Conservation (phyloP, 2,329 filamentous ascomycete species). For the Fusarium lateritium region DNA sequence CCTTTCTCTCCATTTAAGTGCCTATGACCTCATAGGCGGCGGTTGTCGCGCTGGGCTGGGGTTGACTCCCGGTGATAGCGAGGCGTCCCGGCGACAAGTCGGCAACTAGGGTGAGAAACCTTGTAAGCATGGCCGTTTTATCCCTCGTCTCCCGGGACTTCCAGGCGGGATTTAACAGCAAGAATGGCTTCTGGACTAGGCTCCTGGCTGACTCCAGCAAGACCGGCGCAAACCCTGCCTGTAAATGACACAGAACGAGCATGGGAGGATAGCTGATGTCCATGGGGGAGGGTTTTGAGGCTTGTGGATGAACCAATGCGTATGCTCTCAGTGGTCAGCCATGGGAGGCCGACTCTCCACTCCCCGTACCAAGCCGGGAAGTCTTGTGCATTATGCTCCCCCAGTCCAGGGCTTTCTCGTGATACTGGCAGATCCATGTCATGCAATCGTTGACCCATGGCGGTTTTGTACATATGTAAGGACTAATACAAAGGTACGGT, state of each 20-base stretch:
- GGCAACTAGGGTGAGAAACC: conserved; percentile 42
- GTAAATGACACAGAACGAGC: conserved; percentile 7
- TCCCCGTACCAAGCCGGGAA: conserved; percentile 12
- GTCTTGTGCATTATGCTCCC: conserved; percentile 10
- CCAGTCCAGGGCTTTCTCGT: conserved; percentile 20
- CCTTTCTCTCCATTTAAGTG: conserved; percentile 2
- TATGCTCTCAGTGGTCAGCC: conserved; percentile 41
- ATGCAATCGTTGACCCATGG: conserved; percentile 9
- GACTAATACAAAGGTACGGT: conserved; percentile 21
- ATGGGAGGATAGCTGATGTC: conserved; percentile 14
- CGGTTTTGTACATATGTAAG: not conserved
- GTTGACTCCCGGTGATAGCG: conserved; percentile 25
- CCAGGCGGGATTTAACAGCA: conserved; percentile 20
- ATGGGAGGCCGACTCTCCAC: conserved; percentile 33
- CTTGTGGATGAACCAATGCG: conserved; percentile 37
- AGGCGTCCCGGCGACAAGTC: conserved; percentile 43
- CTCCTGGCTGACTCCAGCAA: conserved; percentile 7
- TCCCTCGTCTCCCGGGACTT: conserved; percentile 38
- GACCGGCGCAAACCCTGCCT: conserved; percentile 9
- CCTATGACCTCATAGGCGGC: conserved; percentile 48
- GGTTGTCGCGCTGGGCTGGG: conserved; percentile 39
- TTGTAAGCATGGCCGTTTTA: conserved; percentile 36
- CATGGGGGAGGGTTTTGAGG: conserved; percentile 12
- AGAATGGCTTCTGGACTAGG: conserved; percentile 7
- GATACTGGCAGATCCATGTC: conserved; percentile 36